Percentiles rank a stretch among this genome's conserved stretches.
Conservation (phyloP, 2,329 filamentous ascomycete species). For the Ascochyta clinopodiicola region DNA sequence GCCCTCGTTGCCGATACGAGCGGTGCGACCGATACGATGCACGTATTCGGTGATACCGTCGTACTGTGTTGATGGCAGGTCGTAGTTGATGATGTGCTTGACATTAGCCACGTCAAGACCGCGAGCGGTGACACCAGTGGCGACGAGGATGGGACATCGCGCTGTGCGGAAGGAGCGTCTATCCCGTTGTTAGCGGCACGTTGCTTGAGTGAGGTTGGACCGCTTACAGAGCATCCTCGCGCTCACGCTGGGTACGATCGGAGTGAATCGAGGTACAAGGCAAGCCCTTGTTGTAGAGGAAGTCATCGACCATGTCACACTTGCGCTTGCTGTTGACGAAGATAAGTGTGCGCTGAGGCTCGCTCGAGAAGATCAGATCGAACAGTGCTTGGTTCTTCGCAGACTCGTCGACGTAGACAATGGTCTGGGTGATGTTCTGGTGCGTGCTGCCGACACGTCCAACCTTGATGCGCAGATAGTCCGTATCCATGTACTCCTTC, state of each 20-base stretch:
- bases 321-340: slow-evolving; percentile 84
- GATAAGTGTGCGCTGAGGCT: slow-evolving; percentile 80
- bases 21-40: slow-evolving; percentile 95
- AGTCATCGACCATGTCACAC: slow-evolving; percentile 88
- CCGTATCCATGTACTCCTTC: slow-evolving; percentile 73
- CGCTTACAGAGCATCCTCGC: slow-evolving; percentile 82
- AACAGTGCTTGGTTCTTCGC: slow-evolving; percentile 74
- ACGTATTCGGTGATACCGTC: slow-evolving; percentile 95
- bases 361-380: slow-evolving; percentile 73
- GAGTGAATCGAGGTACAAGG: slow-evolving; percentile 89
- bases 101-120: slow-evolving; percentile 89
- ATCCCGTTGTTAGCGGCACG: slow-evolving; percentile 8
- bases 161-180: slow-evolving; percentile 79
- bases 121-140: slow-evolving; percentile 85
- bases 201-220: background rate
- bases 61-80: slow-evolving; percentile 74
- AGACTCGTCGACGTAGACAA: slow-evolving; percentile 70
- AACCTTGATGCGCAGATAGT: slow-evolving; percentile 81
- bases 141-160: slow-evolving; percentile 77
- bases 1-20: slow-evolving; percentile 87
- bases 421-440: slow-evolving; percentile 77
- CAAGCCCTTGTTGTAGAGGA: slow-evolving; percentile 77
- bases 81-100: slow-evolving; percentile 91
- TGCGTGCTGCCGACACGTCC: slow-evolving; percentile 87
- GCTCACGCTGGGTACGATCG: slow-evolving; percentile 86